Evolutionary conservation across 306 rosid genomes (phyloP).

Genomic region (Medicago truncatula): DNA sequence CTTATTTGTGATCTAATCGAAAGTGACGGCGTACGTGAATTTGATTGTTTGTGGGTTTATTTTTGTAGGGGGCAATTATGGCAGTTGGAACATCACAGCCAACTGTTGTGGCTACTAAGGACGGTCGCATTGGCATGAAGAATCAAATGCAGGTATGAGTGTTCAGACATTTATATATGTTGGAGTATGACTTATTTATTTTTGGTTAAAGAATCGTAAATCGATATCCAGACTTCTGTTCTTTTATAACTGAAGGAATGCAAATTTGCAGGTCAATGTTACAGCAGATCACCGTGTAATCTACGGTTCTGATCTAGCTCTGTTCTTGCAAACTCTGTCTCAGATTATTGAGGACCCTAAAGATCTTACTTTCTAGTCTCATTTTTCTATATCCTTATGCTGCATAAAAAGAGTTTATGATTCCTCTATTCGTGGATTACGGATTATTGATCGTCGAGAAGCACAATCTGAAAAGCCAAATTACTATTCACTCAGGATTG

Average conservation of each 20-base stretch:
- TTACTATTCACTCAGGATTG: constrained; percentile 35
- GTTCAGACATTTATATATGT: constrained; percentile 14
- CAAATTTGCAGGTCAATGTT: constrained; percentile 77
- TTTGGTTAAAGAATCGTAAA: constrained; percentile 17
- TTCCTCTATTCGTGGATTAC: constrained; percentile 29
- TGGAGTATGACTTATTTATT: constrained; percentile 6
- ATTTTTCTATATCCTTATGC: constrained; percentile 29
- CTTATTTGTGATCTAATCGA: constrained; percentile 15
- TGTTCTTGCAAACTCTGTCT: constrained; percentile 92
- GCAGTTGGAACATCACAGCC: constrained; percentile 94
- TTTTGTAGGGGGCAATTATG: constrained; percentile 93
- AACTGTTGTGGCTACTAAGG: constrained; percentile 79
- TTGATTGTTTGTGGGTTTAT: constrained; percentile 35
- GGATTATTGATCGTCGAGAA: constrained; percentile 4
- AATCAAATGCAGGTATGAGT: constrained; percentile 90
- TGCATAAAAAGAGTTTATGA: constrained; percentile 15
- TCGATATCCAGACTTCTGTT: constrained; percentile 22
- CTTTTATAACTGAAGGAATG: constrained; percentile 37
- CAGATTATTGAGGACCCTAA: constrained; percentile 89
- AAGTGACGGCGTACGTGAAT: neutral
- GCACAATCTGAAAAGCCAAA: constrained; percentile 40
- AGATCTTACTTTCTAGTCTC: constrained; percentile 87
- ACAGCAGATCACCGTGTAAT: constrained; percentile 99
- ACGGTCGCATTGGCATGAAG: constrained; percentile 89
- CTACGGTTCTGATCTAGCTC: constrained; percentile 91